Evolutionary conservation across 1,139 yeast species (phyloP), one percentile per base, ranked within the genome.

Genomic region (Blastobotrys buckinghamii): DNA sequence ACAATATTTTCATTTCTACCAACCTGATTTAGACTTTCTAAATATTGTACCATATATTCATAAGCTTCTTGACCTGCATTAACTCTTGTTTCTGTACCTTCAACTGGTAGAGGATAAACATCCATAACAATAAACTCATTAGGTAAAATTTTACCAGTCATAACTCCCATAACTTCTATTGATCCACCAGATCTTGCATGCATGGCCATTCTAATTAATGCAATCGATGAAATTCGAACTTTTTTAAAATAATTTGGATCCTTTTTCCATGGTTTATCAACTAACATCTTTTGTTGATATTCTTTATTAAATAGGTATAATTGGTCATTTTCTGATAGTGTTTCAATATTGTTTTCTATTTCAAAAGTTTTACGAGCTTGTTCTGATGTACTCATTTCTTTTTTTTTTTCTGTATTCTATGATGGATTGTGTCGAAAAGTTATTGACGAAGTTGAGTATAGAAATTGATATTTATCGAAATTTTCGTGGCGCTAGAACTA

Each of bases 161-260:
- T 73, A 83, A 89, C 84, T 3, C 97, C 97, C 97, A 92, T 90
- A 13, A 92, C 81, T 64, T 92, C 98, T 42, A 88, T 82, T n/a
- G 84, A 72, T 0, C 95, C 96, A 5, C 97, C 97, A 1, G 81
- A 71, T 34, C 84, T 72, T 0, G 97, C 94, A 66, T 90, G 97
- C 30, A 79, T 72, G 2, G 87, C 65, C 88, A 90, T 89, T 62
- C 89, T 87, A 52, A 79, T 69, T 42, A 87, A 67, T 0, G 97
- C 96, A 39, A 87, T 64, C 2, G 90, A 74, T 6, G 96, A 84
- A 1, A 92, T 75, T 52, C 78, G 73, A 2, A 81, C 87, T 12
- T 76, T 75, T 45, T 76, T 76, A 67, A 88, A 89, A 61, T 81
- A 85, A 42, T 77, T 74, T 1, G 82, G 77, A 59, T 77, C 71